Conservation (phyloP, 2,329 filamentous ascomycete species). For the Ophiocordyceps sinensis region DNA sequence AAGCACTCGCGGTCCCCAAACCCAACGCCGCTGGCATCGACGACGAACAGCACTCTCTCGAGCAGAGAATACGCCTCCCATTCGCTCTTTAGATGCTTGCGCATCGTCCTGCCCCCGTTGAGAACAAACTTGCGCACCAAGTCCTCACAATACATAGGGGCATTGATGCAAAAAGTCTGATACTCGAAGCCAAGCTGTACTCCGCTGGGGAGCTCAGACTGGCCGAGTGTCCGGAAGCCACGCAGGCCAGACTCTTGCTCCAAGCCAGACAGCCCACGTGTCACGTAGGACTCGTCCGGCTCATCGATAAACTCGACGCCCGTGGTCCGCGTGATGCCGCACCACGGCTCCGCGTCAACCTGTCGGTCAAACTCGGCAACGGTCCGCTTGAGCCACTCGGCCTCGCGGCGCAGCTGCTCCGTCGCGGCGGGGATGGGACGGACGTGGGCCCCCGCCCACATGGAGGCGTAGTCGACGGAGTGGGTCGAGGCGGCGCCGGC, state of each 20-base stretch:
- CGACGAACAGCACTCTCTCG: slow-evolving; percentile 9
- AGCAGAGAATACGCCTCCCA: slow-evolving; percentile 16
- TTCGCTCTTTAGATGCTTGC: slow-evolving; percentile 13
- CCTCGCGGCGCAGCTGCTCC: slow-evolving; percentile 16
- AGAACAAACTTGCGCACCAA: slow-evolving; percentile 17
- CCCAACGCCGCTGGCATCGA: slow-evolving; percentile 20
- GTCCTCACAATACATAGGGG: slow-evolving; percentile 34
- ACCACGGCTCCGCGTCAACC: slow-evolving; percentile 11
- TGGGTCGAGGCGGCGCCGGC: slow-evolving; percentile 14
- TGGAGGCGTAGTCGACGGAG: slow-evolving; percentile 34
- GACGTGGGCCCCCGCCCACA: slow-evolving; percentile 43
- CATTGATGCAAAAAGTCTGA: slow-evolving; percentile 38
- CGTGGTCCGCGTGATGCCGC: slow-evolving; percentile 32
- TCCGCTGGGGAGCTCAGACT: slow-evolving; percentile 23
- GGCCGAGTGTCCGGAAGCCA: slow-evolving; percentile 13
- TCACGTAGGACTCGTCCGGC: slow-evolving; percentile 22
- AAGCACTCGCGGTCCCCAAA: slow-evolving; percentile 18
- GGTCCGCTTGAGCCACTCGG: slow-evolving; percentile 15
- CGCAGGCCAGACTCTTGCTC: slow-evolving; percentile 12
- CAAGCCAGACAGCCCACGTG: slow-evolving; percentile 13
- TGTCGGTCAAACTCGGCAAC: slow-evolving; percentile 11
- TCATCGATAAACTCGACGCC: slow-evolving; percentile 38
- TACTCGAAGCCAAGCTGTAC: slow-evolving; percentile 35
- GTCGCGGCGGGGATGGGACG: slow-evolving; percentile 29
- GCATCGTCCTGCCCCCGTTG: slow-evolving; percentile 13